Evolutionary conservation across 202 grass and related monocot genomes (phyloP).

Genomic region (Hordeum pubiflorum): DNA sequence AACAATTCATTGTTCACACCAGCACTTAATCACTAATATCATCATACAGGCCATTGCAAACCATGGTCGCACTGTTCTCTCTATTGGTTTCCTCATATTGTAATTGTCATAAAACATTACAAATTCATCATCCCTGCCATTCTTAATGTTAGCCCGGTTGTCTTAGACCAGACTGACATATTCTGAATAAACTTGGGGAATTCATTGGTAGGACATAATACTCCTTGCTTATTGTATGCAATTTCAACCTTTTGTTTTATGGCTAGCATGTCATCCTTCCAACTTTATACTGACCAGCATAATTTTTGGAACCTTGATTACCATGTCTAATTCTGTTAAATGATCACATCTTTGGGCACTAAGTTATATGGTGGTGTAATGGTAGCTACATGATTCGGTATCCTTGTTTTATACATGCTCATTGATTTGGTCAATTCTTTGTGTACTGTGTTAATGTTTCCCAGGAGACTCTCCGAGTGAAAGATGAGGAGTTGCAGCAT

Average conservation of each 20-base stretch:
- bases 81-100: conserved; percentile 1
- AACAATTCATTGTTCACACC: background rate
- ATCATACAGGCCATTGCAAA: background rate
- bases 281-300: background rate
- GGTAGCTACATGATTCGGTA: background rate
- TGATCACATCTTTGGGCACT: conserved; percentile 8
- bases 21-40: background rate
- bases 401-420: background rate
- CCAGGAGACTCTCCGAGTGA: conserved; percentile 90
- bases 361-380: background rate
- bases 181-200: conserved; percentile 13
- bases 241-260: background rate
- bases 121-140: background rate
- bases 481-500: conserved; percentile 91
- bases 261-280: background rate
- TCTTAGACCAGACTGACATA: background rate
- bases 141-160: conserved; percentile 17
- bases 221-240: background rate
- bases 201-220: background rate
- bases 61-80: background rate
- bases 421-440: background rate
- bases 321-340: conserved; percentile 1
- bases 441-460: conserved; percentile 13
- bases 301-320: conserved; percentile 4
- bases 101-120: background rate